Base-by-base conservation (phyloP, 208 protist species). In the Trypanosoma avium region DNA sequence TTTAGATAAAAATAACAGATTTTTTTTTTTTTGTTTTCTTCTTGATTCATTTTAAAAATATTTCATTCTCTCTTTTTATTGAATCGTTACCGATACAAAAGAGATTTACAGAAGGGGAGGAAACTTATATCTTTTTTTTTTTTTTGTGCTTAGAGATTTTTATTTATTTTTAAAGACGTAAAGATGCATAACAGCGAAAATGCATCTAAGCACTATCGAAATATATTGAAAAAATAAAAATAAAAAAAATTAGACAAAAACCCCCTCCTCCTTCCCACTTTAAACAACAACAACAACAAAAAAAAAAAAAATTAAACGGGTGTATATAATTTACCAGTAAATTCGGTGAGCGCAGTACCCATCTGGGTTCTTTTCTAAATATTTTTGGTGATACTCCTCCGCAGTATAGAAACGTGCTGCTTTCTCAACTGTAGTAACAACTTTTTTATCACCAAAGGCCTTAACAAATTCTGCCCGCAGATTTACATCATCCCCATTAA, bases 381-480 rank as follows among this genome's bases (percentile, higher is more conserved):
- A 97, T 47, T 94, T 64, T 57, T 97, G 92, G 58, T 96, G 91
- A n/a, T 81, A 81, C 10, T 84, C 86, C 61, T 98, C 89, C 0
- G 96, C 96, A 0, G 82, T 59, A 66, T 90, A 97, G 61, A 97
- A 97, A 8, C 24, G 56, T 0, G 47, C 52, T 1, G 82, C 88
- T 29, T 75, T 77, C 63, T 93, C 80, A 30, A 96, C n/a, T 0
- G 55, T 77, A 4, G 88, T 96, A 4, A 87, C 81, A 38, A 89
- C 86, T 35, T 65, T 47, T n/a, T 58, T 75, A 21, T 77, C 77
- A 27, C 60, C 80, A 73, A 89, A 94, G 1, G 81, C 80, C 42
- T 81, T 97, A 40, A 70, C 82, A 75, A 70, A 95, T 62, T 46
- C 69, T 30, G 67, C 79, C 73, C 82, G 81, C 27, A 90, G 79